These are phyloP conservation scores for Cocos nucifera DNA, from an alignment of 176 grass and related monocot species.

Conservation along the genomic window DNA sequence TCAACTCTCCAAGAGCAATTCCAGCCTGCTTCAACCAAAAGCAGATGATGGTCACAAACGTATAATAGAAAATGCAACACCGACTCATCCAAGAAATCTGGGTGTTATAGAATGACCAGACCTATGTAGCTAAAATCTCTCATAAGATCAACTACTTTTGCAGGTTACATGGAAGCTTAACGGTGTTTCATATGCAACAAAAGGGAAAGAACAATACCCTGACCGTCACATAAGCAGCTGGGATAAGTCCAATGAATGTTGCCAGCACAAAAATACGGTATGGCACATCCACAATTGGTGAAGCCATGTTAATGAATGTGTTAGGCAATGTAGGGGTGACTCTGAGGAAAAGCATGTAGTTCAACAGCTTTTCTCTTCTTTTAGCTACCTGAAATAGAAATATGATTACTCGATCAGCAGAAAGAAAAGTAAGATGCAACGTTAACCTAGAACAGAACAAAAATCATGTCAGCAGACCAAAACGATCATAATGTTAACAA, in stretches of 20 bases:
- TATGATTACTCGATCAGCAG: neutral
- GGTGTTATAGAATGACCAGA: no score
- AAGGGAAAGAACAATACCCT: constrained; percentile 37
- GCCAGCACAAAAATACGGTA: constrained; percentile 82
- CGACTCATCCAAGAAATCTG: no score
- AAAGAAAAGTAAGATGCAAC: neutral
- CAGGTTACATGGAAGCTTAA: no score
- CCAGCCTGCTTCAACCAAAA: constrained; percentile 50
- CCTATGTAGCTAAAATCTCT: no score
- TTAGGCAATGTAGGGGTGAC: constrained; percentile 96
- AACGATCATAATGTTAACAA: no score
- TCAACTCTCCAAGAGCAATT: constrained; percentile 78
- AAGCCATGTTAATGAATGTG: constrained; percentile 98
- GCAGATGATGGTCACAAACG: no score
- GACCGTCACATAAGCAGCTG: constrained; percentile 85
- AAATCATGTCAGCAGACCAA: no score
- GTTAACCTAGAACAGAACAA: no score
- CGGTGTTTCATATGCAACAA: neutral
- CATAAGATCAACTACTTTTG: no score
- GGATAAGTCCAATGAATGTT: constrained; percentile 80
- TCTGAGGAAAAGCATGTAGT: constrained; percentile 96
- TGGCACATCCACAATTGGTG: constrained; percentile 92
- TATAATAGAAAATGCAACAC: no score
- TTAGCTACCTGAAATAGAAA: constrained; percentile 60
- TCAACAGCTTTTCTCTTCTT: constrained; percentile 91